Evolutionary conservation across 2,329 filamentous ascomycete genomes (phyloP), one percentile per base, ranked within the genome.

Genomic region (Esteya vermicola): DNA sequence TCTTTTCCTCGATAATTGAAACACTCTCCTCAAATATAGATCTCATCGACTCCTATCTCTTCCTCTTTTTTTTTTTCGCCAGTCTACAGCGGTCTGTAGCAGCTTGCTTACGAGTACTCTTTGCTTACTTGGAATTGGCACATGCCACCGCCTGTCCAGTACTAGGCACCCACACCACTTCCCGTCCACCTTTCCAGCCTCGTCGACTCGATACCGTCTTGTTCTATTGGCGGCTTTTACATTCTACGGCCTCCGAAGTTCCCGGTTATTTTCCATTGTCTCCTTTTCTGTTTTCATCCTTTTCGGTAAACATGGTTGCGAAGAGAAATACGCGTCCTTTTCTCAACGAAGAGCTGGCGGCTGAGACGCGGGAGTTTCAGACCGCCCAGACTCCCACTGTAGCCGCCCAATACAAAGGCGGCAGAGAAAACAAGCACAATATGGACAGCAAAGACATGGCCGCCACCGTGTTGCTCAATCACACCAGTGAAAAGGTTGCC

Each of bases 281-380:
- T n/a, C n/a, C n/a, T n/a, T 23, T 20, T 22, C 26, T 10, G 19
- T 10, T 18, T n/a, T 23, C n/a, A 23, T 3, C 13, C n/a, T 27
- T 4, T 16, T 14, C 23, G 23, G 28, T 35, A 14, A 43, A 39
- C 9, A 45, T 45, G 43, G 37, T 47, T n/a, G 46, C 47, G 8
- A 48, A 47, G 36, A 43, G 50, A 23, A 50, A 30, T 20, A 43
- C 40, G 18, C 45, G 46, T 30, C 41, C 44, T 1, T 47, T 39
- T 33, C 41, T 47, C 7, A 44, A 49, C 21, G 43, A 46, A 13
- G 50, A 45, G 22, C 42, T 44, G 10, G 39, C 42, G 10, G 27
- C 27, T 14, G 43, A 47, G 30, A 12, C 40, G 12, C 39, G 38
- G n/a, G 48, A 48, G 38, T 30, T 38, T 8, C 36, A 36, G 33